phyloP scores from a whole-genome alignment of 2,329 filamentous ascomycete species.

The Aureobasidium melanogenum region DNA sequence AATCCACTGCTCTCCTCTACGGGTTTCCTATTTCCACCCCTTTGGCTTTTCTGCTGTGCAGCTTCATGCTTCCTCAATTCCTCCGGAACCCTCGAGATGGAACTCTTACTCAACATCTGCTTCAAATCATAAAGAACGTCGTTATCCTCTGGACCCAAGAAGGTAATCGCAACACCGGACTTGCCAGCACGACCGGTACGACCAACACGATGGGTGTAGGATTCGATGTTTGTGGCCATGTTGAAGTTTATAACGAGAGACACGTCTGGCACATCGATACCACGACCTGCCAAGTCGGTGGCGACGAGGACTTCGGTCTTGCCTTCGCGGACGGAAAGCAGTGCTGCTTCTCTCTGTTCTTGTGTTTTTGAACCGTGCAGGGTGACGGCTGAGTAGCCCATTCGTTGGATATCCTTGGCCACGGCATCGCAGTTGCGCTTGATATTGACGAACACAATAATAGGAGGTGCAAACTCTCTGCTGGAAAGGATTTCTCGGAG shows the following conservation, averaged over 20 bases:
- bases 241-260: conserved; percentile 97
- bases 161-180: conserved; percentile 91
- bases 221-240: conserved; percentile 89
- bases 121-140: conserved; percentile 88
- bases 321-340: conserved; percentile 74
- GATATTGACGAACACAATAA: conserved; percentile 99
- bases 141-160: conserved; percentile 79
- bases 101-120: conserved; percentile 89
- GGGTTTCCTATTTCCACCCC: conserved; percentile 29
- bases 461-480: conserved; percentile 72
- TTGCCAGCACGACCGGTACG: conserved; percentile 96
- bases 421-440: conserved; percentile 97
- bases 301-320: conserved; percentile 83
- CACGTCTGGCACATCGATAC: conserved; percentile 96
- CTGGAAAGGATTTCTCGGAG: conserved; percentile 82
- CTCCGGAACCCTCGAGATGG: conserved; percentile 81
- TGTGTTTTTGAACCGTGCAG: conserved; percentile 95
- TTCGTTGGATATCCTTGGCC: conserved; percentile 84
- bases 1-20: conserved; percentile 28
- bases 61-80: conserved; percentile 83
- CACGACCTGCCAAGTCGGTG: conserved; percentile 88
- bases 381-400: conserved; percentile 84
- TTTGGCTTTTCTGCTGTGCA: conserved; percentile 74
- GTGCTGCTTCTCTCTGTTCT: conserved; percentile 89
- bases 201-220: conserved; percentile 93